Evolutionary conservation across 768 basidiomycete species (phyloP), one percentile per base, ranked within the genome.

Genomic region (Amanita rimosa): DNA sequence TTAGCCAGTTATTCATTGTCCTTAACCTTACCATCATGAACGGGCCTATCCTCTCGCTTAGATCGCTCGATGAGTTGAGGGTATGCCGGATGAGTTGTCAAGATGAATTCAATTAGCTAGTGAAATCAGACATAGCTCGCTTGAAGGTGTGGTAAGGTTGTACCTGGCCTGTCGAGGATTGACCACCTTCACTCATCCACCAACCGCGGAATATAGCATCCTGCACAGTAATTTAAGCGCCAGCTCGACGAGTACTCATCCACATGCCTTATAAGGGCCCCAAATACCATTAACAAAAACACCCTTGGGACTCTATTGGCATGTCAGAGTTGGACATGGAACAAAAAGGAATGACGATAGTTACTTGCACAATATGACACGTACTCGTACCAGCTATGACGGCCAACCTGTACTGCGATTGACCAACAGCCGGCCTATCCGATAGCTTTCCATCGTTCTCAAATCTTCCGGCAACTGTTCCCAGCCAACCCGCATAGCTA

Each of bases 141-240:
- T 2, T 46, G 35, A 24, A 19, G 17, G 21, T 6, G 9, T 11
- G 14, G 29, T n/a, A 3, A 53, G 10, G 9, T 27, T 66, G 42
- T 46, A 85, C 85, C 67, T 92, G 90, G n/a, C 96, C 96, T 0
- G 96, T 99, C 1, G 93, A 94, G 6, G 93, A 96, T 65, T 99
- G 96, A 2, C 96, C 96, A 34, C 95, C 96, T 66, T 99, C 96
- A 59, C 94, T 99, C 92, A 97, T 96, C 96, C 95, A 99, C 85
- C 90, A 94, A 14, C 84, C 91, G 37, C 82, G 82, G 67, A 97
- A 93, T 27, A 94, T 75, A 5, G 91, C 83, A 59, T 97, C 84
- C 79, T 88, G 58, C 64, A n/a, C 19, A n/a, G 2, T 1, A 6
- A 40, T 3, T 46, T n/a, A 40, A 47, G 10, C 9, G 14, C 45